phyloP scores from a whole-genome alignment of 2,329 filamentous ascomycete species.

The Cladosporium sp. region DNA sequence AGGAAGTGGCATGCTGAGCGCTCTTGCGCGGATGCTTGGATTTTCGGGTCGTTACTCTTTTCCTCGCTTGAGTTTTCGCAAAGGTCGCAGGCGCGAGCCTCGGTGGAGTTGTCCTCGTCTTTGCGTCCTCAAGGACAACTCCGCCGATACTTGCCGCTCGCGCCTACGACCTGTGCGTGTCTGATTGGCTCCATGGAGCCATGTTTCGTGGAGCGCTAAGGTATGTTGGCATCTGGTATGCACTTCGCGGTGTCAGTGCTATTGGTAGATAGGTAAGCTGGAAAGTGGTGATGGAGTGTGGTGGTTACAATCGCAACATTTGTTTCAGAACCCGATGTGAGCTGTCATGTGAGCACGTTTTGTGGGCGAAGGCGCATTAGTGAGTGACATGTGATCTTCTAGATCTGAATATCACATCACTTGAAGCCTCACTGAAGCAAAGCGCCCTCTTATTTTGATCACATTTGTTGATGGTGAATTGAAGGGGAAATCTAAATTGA shows the following conservation, averaged over 20 bases:
- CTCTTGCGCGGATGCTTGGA: neutral
- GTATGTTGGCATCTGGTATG: neutral
- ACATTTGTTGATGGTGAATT: too few species aligned
- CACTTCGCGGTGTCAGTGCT: neutral
- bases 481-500: too few species aligned
- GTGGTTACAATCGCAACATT: neutral
- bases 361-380: neutral
- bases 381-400: neutral
- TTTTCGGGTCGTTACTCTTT: neutral
- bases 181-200: slow-evolving; percentile 1
- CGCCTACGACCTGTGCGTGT: too few species aligned
- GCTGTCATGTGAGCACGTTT: neutral
- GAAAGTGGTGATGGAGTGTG: neutral
- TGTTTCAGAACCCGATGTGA: neutral
- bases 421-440: too few species aligned
- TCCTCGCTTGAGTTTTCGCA: neutral
- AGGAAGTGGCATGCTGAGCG: neutral
- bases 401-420: neutral
- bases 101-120: neutral
- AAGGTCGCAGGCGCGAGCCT: neutral
- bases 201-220: neutral
- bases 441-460: too few species aligned
- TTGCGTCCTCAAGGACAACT: neutral
- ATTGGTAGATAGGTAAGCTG: neutral
- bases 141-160: too few species aligned